Evolutionary conservation across 345 rosid species (phyloP).

Genomic region (Murraya paniculata): DNA sequence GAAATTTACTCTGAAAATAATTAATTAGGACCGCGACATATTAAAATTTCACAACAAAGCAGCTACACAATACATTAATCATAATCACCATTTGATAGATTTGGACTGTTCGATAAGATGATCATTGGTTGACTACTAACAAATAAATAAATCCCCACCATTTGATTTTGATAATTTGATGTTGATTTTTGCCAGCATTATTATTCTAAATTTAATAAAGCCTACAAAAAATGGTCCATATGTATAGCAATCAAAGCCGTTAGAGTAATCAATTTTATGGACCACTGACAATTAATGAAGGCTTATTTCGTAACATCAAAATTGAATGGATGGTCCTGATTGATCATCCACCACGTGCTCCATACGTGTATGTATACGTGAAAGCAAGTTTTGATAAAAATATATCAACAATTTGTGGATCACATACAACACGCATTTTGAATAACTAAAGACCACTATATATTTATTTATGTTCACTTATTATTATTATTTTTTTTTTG

Average conservation of each 20-base stretch:
- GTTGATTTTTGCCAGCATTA: constrained; percentile 16
- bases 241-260: constrained; percentile 24
- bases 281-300: constrained; percentile 22
- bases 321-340: constrained; percentile 35
- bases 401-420: constrained; percentile 27
- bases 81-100: not conserved
- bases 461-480: not conserved
- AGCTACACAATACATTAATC: not conserved
- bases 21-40: too few relatives aligned
- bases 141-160: constrained; percentile 14
- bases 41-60: too few relatives aligned
- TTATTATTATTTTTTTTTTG: too few relatives aligned
- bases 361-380: not conserved
- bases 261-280: constrained; percentile 31
- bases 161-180: constrained; percentile 18
- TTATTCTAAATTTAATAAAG: not conserved
- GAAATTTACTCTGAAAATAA: too few relatives aligned
- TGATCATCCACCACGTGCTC: constrained; percentile 22
- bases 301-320: not conserved
- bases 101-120: constrained; percentile 4
- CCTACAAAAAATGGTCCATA: constrained; percentile 18
- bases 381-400: not conserved
- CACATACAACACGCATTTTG: not conserved
- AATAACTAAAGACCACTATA: constrained; percentile 23
- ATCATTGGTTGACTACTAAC: not conserved